phyloP scores from a whole-genome alignment of 2,329 filamentous ascomycete genomes.

The Claviceps digitariae region DNA sequence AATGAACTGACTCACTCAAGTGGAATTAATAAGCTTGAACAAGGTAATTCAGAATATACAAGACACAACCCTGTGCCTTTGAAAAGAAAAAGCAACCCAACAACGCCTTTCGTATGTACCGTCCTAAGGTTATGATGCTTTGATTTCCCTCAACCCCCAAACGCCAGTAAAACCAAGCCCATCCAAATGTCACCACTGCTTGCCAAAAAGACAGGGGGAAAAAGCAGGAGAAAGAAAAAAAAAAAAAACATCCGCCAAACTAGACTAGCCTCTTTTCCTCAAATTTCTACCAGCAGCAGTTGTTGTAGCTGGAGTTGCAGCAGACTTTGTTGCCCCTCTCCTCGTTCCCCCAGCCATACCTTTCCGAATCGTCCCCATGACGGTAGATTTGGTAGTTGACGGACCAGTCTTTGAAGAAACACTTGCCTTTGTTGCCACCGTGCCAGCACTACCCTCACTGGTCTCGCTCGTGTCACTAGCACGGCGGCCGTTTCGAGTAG shows the following conservation, averaged over 20 bases:
- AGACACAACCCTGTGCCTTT: background rate
- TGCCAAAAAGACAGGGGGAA: background rate
- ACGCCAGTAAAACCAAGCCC: background rate
- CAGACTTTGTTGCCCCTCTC: slow-evolving; percentile 29
- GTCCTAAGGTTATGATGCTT: background rate
- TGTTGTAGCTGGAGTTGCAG: slow-evolving; percentile 25
- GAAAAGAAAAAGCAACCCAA: background rate
- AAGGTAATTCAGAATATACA: background rate
- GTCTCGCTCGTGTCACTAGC: slow-evolving; percentile 48
- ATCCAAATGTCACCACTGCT: background rate
- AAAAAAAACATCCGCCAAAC: background rate
- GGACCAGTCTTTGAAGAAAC: slow-evolving; percentile 18
- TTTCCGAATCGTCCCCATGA: slow-evolving; percentile 41
- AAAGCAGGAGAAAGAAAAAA: background rate
- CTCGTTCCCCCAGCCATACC: slow-evolving; percentile 35
- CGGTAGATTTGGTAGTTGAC: slow-evolving; percentile 33
- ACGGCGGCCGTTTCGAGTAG: slow-evolving; percentile 36
- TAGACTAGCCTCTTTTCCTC: slow-evolving; percentile 34
- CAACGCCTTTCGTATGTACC: background rate
- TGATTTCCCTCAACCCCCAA: background rate
- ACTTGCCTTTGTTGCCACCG: slow-evolving; percentile 44
- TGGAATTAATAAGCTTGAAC: slow-evolving; percentile 1
- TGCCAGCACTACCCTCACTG: slow-evolving; percentile 50
- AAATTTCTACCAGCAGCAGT: slow-evolving; percentile 38
- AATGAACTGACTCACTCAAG: background rate